Conservation (phyloP, 768 basidiomycete species). For the Xerocomellus intermedius region DNA sequence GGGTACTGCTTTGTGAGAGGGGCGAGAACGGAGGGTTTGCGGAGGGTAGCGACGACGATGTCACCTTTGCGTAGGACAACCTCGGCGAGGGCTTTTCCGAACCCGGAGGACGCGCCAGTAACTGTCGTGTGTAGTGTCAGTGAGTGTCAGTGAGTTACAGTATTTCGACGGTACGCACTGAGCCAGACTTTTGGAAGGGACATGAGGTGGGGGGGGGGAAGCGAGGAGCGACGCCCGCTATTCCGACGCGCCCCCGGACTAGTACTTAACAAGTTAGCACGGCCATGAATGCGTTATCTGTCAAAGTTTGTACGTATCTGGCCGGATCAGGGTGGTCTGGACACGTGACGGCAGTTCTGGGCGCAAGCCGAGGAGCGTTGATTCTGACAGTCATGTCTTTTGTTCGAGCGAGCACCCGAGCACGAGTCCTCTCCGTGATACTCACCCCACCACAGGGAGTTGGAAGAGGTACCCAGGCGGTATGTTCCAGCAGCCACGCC, state of each 20-base stretch:
- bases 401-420: background rate
- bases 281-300: too few relatives aligned
- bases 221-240: background rate
- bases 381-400: constrained; percentile 1
- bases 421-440: background rate
- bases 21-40: constrained; percentile 33
- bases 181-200: constrained; percentile 9
- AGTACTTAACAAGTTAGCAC: too few relatives aligned
- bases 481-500: background rate
- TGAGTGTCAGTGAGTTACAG: background rate
- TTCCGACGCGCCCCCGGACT: too few relatives aligned
- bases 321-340: background rate
- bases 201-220: background rate
- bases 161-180: background rate
- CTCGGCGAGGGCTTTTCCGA: constrained; percentile 36
- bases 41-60: constrained; percentile 41
- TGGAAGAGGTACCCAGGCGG: background rate
- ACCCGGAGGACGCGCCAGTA: constrained; percentile 37
- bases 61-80: constrained; percentile 35
- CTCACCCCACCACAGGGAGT: background rate
- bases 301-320: background rate
- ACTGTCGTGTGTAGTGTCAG: background rate
- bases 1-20: constrained; percentile 26
- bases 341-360: background rate
- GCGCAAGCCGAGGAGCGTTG: too few relatives aligned